Conservation (phyloP, 306 rosid genomes). For the Pueraria montana region DNA sequence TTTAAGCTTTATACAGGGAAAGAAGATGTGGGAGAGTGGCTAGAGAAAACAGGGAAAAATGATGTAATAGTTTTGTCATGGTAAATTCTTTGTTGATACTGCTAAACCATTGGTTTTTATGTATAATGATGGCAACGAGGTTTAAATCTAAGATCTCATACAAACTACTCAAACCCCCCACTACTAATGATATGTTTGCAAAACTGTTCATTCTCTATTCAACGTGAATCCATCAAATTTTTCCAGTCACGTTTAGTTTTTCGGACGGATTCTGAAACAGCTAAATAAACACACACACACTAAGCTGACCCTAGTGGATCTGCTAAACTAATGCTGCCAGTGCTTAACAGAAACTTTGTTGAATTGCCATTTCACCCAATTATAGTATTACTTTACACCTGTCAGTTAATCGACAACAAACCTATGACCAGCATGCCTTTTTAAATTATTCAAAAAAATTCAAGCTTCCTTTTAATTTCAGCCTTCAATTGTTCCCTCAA, state of each 20-base stretch:
- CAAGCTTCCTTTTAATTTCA: neutral
- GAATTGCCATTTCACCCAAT: slow-evolving; percentile 29
- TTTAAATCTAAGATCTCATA: neutral
- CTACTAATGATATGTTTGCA: no score
- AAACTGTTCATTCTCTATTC: no score
- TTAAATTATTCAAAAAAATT: neutral
- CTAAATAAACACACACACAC: neutral
- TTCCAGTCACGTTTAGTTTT: no score
- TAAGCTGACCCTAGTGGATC: neutral
- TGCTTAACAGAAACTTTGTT: slow-evolving; percentile 16
- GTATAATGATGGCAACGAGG: neutral
- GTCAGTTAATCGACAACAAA: slow-evolving; percentile 15
- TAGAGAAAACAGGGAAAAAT: slow-evolving; percentile 18
- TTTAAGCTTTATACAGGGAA: slow-evolving; percentile 2
- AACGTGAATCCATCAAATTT: no score
- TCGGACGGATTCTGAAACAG: no score
- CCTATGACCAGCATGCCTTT: neutral
- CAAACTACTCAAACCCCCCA: no score
- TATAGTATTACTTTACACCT: slow-evolving; percentile 15
- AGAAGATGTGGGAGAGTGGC: slow-evolving; percentile 2
- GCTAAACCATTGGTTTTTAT: no score
- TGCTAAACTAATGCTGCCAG: neutral
- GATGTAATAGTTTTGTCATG: slow-evolving; percentile 4
- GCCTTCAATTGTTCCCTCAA: neutral
- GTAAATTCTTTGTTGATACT: slow-evolving; percentile 2